Evolutionary conservation across 495 filamentous ascomycete genomes (phyloP), one percentile per base, ranked within the genome.

Genomic region (Tuber borchii): DNA sequence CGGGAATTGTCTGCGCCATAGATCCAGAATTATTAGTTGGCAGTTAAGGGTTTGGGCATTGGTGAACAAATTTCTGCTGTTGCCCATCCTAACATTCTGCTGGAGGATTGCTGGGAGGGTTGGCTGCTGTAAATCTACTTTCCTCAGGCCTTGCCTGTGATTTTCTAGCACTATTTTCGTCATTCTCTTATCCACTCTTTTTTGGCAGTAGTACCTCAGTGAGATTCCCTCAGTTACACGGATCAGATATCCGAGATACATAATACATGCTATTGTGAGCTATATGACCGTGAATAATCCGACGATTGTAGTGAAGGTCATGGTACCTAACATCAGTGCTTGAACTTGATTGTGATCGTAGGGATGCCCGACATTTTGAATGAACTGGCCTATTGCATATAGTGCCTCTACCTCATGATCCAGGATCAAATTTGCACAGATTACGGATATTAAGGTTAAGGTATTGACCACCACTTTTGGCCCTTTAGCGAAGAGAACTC

Each of bases 381-480:
- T 92, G 83, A 96, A 93, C 76, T 89, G 88, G 9, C 86, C 81
- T 42, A 91, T 75, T 1, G 86, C 85, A 69, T 84, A 86, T 72
- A 85, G 85, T 65, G 88, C 88, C 61, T 89, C 86, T 79, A 90
- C 86, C 26, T 86, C 77, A 1, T 88, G 89, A 4, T 85, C 85
- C 0, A 91, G 90, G 22, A 93, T 85, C 34, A 94, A 86, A 71
- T 95, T 87, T 70, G 91, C 87, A 43, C 88, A 84, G 82, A 90
- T 88, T 70, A 96, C 93, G 0, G 93, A 91, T 80, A 92, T 94
- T 8, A 99, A 87, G 0, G 94, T 96, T 75, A 97, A 84, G 26
- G 89, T 93, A 82, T 99, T 99, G 83, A 97, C 87, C 73, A 90
- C 91, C 81, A 96, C 93, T 75, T 95, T 91, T 19, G 95, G 95